Evolutionary conservation across 495 filamentous ascomycete genomes (phyloP), one percentile per base, ranked within the genome.

Genomic region (Lineolata rhizophorae): DNA sequence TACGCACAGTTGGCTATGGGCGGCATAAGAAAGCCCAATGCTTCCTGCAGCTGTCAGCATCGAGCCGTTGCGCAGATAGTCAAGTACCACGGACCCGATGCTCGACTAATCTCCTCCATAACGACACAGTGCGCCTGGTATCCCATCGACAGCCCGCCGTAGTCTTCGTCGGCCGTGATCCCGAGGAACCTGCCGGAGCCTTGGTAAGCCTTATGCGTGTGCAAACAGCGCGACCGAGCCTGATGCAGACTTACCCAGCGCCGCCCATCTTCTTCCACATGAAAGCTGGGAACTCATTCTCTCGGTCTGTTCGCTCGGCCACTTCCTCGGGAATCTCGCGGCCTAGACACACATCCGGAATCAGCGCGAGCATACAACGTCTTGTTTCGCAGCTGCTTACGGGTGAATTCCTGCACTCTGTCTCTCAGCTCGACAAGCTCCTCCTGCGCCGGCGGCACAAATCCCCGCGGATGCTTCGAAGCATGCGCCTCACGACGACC

Each of bases 61-160:
- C 4, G n/a, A n/a, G n/a, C n/a, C n/a, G n/a, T 8, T 15, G 16
- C 35, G 6, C 11, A 5, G 5, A 15, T 10, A 32, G 9, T 32
- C 19, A 8, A 5, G 18, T n/a, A 37, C 10, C 25, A 34, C 42
- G 18, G 40, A 66, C 68, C 69, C 40, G 65, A 71, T 19, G 71
- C 71, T 35, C 71, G 61, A 38, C 65, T 70, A 10, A 76, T 57
- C 57, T 95, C 87, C 49, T 97, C 87, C 76, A 97, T 84, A 6
- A 94, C 80, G 3, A 91, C 59, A 49, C 84, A 94, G 47, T 97
- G 87, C 18, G 90, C 90, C 52, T 97, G 90, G 54, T 97, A 97
- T 22, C 87, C 87, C 67, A 95, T 71, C 2, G 64, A 78, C 32
- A 95, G 51, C 2, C 87, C 87, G 25, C 87, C 90, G 32, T 85